Evolutionary conservation across 805 yeast genomes (phyloP), one percentile per base, ranked within the genome.

Genomic region (Cyberlindnera xylosilytica): DNA sequence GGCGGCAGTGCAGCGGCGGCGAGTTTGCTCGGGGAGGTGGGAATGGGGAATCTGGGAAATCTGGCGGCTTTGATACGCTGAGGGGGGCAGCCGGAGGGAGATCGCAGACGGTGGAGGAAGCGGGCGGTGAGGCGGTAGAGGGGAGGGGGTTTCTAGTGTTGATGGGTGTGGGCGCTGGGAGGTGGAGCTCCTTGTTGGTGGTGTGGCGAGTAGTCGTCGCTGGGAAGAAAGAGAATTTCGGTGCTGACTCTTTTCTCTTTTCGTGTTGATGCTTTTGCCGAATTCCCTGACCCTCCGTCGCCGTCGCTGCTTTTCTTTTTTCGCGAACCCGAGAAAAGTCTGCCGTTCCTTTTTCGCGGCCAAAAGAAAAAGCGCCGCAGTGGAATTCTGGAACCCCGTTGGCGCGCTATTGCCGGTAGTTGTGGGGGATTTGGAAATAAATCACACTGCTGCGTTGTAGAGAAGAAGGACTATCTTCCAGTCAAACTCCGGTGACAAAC

Each of bases 41-140:
- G 22, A 36, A 12, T 30, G 34, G 39, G 20, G 18, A 36, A 36
- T 36, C 39, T 36, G 39, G 39, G 20, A 26, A 36, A 27, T 27
- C 39, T 29, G 27, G 39, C 31, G 9, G 31, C 30, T 12, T n/a
- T 22, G 24, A 22, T 22, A 22, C 10, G 30, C 9, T 27, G 30
- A 6, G 6, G 7, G 15, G 20, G 16, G 32, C 8, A 16, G 32
- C 32, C 20, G 6, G 18, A 15, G 8, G 10, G 32, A 17, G 9
- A 16, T 16, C 11, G 19, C 32, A 29, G 13, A 15, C 19, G 10
- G 18, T 6, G 19, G 16, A 15, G 9, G 19, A n/a, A n/a, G n/a
- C n/a, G n/a, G n/a, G n/a, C n/a, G n/a, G n/a, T n/a, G 32, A 9
- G 19, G 32, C 19, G 13, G 18, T n/a, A 6, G 29, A 26, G 29